Conservation (phyloP, 345 rosid genomes). For the Erucastrum elatum region DNA sequence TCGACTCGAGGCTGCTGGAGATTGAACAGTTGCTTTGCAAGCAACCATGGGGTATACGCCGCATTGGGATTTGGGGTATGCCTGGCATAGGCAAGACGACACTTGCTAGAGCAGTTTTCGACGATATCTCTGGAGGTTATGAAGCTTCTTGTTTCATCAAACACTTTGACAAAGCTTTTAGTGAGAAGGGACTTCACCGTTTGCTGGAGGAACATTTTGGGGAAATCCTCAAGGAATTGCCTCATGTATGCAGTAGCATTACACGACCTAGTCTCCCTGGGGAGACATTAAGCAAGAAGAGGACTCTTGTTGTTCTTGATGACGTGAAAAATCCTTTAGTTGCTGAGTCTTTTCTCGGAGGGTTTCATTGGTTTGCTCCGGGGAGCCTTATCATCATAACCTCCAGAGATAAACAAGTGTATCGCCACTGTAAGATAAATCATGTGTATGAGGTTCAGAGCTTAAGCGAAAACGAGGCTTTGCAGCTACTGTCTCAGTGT, state of each 20-base stretch:
- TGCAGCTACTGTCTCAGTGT: neutral
- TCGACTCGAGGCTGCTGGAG: neutral
- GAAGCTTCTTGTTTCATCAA: conserved; percentile 18
- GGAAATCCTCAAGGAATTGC: neutral
- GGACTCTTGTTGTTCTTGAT: conserved; percentile 32
- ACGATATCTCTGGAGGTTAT: neutral
- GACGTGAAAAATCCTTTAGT: neutral
- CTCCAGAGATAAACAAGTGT: conserved; percentile 20
- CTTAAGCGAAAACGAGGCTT: neutral
- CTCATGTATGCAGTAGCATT: conserved; percentile 18
- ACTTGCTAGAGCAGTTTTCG: conserved; percentile 4
- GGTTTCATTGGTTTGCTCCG: conserved; percentile 9
- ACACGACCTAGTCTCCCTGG: conserved; percentile 1
- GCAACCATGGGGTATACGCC: conserved; percentile 5
- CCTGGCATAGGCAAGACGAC: conserved; percentile 30
- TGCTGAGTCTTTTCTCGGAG: conserved; percentile 11
- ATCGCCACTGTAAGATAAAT: neutral
- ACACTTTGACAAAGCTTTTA: conserved; percentile 5
- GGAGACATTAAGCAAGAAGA: neutral
- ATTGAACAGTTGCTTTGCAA: conserved; percentile 3
- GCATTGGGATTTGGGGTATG: conserved; percentile 32
- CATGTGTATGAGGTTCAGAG: conserved; percentile 6
- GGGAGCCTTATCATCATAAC: conserved; percentile 29
- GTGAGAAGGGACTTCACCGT: neutral
- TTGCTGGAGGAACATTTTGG: conserved; percentile 8